phyloP scores from a whole-genome alignment of 306 rosid species.

The Macrotyloma uniflorum region DNA sequence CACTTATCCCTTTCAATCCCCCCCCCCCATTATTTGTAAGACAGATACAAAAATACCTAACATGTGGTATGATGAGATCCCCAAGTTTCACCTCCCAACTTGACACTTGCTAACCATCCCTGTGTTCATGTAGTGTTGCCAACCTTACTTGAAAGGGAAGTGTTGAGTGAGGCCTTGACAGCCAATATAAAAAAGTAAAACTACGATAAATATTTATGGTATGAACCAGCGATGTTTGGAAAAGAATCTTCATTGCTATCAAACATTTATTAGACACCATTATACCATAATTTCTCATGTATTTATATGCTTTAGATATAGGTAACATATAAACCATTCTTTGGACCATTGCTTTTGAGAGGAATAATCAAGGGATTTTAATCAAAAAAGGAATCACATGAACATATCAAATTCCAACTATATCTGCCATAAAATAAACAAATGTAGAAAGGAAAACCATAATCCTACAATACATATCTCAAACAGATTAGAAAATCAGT shows the following conservation, averaged over 20 bases:
- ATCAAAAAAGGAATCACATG: not conserved
- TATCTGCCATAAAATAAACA: conserved; percentile 7
- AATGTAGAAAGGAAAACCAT: not conserved
- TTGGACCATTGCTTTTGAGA: conserved; percentile 6
- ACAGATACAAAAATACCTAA: not conserved
- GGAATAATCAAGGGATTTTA: not conserved
- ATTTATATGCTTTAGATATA: not conserved
- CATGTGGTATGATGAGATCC: not conserved
- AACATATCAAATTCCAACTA: conserved; percentile 1
- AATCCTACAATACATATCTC: not conserved
- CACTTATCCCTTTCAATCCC: not conserved
- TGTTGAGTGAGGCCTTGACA: not conserved
- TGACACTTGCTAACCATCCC: not conserved
- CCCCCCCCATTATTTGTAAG: not conserved
- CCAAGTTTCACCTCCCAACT: not conserved
- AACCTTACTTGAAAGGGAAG: not conserved
- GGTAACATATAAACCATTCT: not conserved
- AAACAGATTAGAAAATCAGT: conserved; percentile 24
- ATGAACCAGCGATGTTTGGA: not conserved
- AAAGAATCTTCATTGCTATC: not conserved
- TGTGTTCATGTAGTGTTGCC: not conserved
- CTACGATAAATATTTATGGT: not conserved
- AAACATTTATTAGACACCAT: not conserved
- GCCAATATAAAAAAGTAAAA: not conserved
- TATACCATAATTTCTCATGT: not conserved